Percentiles rank a stretch among this genome's conserved stretches.
Conservation (phyloP, 331 rosid genomes). For the Pyrus hybrid region DNA sequence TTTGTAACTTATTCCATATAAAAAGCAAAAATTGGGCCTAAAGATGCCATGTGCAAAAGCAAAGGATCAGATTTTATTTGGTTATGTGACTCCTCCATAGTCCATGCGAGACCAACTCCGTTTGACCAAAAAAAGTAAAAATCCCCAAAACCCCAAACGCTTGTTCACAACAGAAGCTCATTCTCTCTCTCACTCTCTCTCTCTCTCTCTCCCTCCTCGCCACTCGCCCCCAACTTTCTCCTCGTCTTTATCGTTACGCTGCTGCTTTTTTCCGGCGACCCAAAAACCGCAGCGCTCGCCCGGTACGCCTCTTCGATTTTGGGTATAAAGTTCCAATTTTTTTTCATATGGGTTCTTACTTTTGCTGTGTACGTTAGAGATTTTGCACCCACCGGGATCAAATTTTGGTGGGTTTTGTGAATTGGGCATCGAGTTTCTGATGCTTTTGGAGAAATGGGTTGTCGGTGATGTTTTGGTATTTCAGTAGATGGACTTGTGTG, state of each 20-base stretch:
- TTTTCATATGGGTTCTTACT: background rate
- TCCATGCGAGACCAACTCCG: background rate
- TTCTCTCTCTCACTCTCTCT: background rate
- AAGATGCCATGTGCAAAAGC: background rate
- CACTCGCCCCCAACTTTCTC: background rate
- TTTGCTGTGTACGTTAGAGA: background rate
- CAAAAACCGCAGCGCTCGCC: conserved; percentile 1
- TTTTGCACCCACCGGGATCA: background rate
- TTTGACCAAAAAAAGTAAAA: no score
- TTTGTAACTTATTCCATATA: background rate
- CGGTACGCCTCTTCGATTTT: conserved; percentile 20
- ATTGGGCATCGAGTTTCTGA: conserved; percentile 12
- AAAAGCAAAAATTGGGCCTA: background rate
- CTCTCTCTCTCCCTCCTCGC: background rate
- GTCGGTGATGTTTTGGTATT: no score
- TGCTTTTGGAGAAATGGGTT: conserved; percentile 9
- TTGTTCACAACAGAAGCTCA: background rate
- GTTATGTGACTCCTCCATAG: background rate
- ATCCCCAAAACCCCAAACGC: background rate
- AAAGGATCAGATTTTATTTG: background rate
- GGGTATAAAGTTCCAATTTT: background rate
- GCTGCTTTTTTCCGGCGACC: background rate
- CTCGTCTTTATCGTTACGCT: background rate
- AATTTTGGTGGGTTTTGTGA: conserved; percentile 1
- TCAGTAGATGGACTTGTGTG: conserved; percentile 8